Evolutionary conservation across 1,284 basidiomycete genomes (phyloP), one percentile per base, ranked within the genome.

Genomic region (Ustilago shanxiensis): DNA sequence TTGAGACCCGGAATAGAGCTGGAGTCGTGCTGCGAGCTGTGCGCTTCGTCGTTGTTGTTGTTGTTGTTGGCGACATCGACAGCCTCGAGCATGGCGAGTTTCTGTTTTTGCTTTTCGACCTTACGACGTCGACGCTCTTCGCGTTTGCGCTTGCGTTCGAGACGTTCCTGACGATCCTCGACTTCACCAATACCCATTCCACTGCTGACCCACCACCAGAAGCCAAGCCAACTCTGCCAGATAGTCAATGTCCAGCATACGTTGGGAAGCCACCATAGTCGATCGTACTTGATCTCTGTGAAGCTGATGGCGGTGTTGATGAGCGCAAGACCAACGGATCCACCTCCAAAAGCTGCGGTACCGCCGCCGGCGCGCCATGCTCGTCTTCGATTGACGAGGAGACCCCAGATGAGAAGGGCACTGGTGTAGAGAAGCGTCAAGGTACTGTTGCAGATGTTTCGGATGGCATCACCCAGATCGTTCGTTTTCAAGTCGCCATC

Each of bases 361-460:
- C 96, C 96, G 14, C 96, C 96, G 35, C 87, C 87, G 0, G 92
- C 93, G 18, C 95, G 90, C 96, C 96, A 99, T 1, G 97, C 97
- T 61, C 94, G 91, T 56, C 91, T 89, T 31, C 95, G 90, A 84
- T 98, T 98, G 78, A 99, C 91, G 60, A 94, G 87, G 68, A 93
- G 89, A 45, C 96, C 97, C 96, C 96, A 99, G 71, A 98, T 91
- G 83, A 95, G 89, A 60, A 99, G 91, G 1, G 93, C 91, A 50
- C 90, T 88, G 4, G 94, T 95, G 88, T 98, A 99, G 62, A 99
- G 91, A 57, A 99, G 89, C 20, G 95, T 93, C 24, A 99, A 90
- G 0, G 95, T 93, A 5, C 94, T 94, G 86, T 97, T 97, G 90
- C 95, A 96, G 70, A 98, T 92, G 87, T 97, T 97, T 63, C 93